These are phyloP conservation scores for Mortierella hygrophila DNA, from an alignment of 192 early-diverging fungal genomes.

Conservation along the genomic window DNA sequence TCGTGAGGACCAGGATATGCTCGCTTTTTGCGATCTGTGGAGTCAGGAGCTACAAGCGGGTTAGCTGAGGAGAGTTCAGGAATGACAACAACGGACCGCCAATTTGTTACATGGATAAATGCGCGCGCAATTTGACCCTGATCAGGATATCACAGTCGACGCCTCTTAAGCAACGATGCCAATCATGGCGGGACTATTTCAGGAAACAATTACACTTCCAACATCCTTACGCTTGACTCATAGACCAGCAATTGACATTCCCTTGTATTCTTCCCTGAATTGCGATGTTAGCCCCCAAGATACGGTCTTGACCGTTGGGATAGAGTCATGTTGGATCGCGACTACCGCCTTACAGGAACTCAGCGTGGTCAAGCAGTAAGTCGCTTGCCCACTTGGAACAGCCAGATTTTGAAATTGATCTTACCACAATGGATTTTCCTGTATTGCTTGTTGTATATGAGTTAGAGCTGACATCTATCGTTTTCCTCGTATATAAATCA, in stretches of 20 bases:
- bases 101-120: neutral
- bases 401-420: neutral
- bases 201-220: neutral
- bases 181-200: neutral
- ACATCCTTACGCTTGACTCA: neutral
- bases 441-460: neutral
- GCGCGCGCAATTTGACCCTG: neutral
- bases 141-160: neutral
- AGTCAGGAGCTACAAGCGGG: neutral
- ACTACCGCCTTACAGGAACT: constrained; percentile 79
- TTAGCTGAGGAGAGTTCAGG: neutral
- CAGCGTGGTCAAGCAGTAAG: constrained; percentile 73
- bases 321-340: constrained; percentile 83
- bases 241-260: neutral
- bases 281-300: constrained; percentile 64
- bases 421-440: neutral
- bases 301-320: constrained; percentile 82
- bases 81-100: neutral
- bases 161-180: neutral
- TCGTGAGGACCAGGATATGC: neutral
- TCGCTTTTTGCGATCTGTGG: neutral
- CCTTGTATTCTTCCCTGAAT: neutral
- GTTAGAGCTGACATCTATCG: neutral
- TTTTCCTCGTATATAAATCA: neutral
- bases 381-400: neutral